Evolutionary conservation across 2,329 filamentous ascomycete species (phyloP), one percentile per base, ranked within the genome.

Genomic region (Beauveria australis): DNA sequence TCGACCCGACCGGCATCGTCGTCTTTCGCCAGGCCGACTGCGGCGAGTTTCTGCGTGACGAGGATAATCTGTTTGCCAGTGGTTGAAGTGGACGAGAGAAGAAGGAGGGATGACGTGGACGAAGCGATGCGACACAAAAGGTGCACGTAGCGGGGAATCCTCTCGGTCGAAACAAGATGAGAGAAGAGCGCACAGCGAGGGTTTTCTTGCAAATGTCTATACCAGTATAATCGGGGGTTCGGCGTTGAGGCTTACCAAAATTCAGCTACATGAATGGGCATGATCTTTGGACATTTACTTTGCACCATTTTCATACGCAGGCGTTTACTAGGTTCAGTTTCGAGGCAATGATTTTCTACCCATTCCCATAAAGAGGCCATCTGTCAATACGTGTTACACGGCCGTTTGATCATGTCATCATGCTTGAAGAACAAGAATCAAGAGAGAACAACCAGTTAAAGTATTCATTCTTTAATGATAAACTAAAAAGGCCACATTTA

Each of bases 11-110:
- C 0, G 91, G 88, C 12, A 88, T 97, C 63, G 88, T 91, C 10
- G 88, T 89, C 60, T 97, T 97, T 76, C 82, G 93, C 66, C 94
- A 99, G 77, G 90, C 91, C 1, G 94, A 99, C 78, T 89, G 90
- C 67, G 94, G 94, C 68, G 93, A 97, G 77, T 99, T 96, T 71
- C 79, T 99, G 70, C 85, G 94, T 71, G 93, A 97, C 68, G 85
- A 88, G 72, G 84, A 87, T 70, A 85, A 82, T 60, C 71, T 88
- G 59, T 88, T 88, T 70, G 79, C 82, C 28, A 77, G 80, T 33
- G 78, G 79, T 61, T 82, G 71, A 71, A 28, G 33, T 3, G 53
- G 33, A 19, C 9, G 22, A 22, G 3, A 19, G 24, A 30, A 22
- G 16, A 28, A 40, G 1, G 8, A 24, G 41, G 5, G 28, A 47